Evolutionary conservation across 495 filamentous ascomycete species (phyloP).

Genomic region (Aspergillus egyptiacus): DNA sequence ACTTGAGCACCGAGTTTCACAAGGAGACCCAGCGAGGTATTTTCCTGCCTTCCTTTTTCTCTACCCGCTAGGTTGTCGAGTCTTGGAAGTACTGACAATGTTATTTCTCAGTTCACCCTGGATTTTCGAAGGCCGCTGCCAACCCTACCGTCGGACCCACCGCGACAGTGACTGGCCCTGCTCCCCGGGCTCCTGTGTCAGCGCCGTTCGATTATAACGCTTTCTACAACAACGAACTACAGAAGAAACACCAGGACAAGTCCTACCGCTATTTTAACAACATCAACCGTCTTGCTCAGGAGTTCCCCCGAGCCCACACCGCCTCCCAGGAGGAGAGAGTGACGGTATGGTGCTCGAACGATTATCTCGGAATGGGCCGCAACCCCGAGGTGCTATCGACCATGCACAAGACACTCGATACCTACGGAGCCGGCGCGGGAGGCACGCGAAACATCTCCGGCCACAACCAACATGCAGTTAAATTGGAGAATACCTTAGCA

Average conservation of each 20-base stretch:
- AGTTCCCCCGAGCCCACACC: constrained; percentile 94
- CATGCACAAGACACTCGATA: constrained; percentile 94
- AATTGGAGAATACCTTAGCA: constrained; percentile 75
- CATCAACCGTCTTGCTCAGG: constrained; percentile 95
- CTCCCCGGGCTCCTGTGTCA: constrained; percentile 37
- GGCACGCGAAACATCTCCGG: constrained; percentile 97
- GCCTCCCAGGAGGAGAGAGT: constrained; percentile 78
- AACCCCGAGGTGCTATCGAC: constrained; percentile 79
- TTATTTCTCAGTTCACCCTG: constrained; percentile 22
- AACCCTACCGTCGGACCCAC: constrained; percentile 1
- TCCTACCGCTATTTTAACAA: constrained; percentile 99
- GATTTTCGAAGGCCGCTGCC: constrained; percentile 7
- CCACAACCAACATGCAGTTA: constrained; percentile 90
- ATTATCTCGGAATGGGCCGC: constrained; percentile 96
- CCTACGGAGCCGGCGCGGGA: constrained; percentile 90
- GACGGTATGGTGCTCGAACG: constrained; percentile 98
- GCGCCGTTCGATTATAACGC: constrained; percentile 79
- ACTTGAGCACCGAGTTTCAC: constrained; percentile 59
- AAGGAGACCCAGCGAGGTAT: constrained; percentile 51
- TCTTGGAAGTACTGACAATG: constrained; percentile 7
- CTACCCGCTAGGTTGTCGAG: constrained; percentile 16
- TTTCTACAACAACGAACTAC: constrained; percentile 82
- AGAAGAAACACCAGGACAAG: constrained; percentile 99
- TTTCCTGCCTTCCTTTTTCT: constrained; percentile 19
- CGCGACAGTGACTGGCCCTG: constrained; percentile 24